Conservation (phyloP, 805 yeast genomes). For the Vanderwaltozyma polyspora region DNA sequence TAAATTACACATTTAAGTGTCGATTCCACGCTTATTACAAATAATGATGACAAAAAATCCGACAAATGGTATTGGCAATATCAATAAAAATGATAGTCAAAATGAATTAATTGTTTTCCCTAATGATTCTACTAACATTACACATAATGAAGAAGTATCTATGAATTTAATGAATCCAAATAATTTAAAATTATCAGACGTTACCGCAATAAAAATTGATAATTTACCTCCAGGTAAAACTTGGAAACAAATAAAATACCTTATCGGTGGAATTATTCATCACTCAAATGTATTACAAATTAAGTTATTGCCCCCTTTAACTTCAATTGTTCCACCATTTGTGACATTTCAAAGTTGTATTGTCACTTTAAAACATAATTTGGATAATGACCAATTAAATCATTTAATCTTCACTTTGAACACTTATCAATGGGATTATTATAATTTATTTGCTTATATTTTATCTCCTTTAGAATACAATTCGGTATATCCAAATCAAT, state of each 20-base stretch:
- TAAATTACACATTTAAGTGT: too few species aligned
- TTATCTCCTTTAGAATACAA: conserved; percentile 7
- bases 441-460: conserved; percentile 19
- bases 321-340: conserved; percentile 25
- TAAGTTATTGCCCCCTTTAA: conserved; percentile 23
- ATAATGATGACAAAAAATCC: too few species aligned
- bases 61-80: too few species aligned
- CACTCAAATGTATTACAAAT: conserved; percentile 22
- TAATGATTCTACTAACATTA: too few species aligned
- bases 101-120: too few species aligned
- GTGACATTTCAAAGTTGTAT: conserved; percentile 24
- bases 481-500: not conserved
- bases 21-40: too few species aligned
- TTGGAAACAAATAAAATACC: conserved; percentile 26
- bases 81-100: too few species aligned
- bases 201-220: conserved; percentile 17
- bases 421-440: conserved; percentile 25
- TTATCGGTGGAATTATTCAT: conserved; percentile 25
- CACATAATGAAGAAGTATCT: too few species aligned
- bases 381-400: conserved; percentile 14
- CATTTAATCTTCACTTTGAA: conserved; percentile 20
- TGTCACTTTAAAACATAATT: conserved; percentile 13
- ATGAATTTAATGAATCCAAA: too few species aligned
- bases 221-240: conserved; percentile 26
- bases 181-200: not conserved